Evolutionary conservation across 2,329 filamentous ascomycete species (phyloP).

Genomic region (Beauveria sp.): DNA sequence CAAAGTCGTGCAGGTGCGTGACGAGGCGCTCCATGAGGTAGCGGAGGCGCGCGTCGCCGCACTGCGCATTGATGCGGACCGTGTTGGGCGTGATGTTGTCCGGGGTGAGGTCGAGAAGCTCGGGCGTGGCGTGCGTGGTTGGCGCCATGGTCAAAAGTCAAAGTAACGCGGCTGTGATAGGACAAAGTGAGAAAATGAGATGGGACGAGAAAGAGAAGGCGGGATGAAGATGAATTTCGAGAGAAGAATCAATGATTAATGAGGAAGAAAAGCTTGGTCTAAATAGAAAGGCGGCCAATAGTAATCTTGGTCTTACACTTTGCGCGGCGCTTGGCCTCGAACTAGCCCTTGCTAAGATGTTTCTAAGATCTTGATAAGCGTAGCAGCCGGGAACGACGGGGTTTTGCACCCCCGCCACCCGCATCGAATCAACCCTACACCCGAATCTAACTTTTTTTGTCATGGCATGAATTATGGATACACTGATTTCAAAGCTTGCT

Average conservation of each 20-base stretch:
- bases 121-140: neutral
- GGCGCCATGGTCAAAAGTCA: neutral
- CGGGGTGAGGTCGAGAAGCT: slow-evolving; percentile 49
- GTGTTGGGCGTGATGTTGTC: slow-evolving; percentile 71
- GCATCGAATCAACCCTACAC: neutral
- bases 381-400: neutral
- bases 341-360: slow-evolving; percentile 1
- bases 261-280: neutral
- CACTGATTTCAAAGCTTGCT: neutral
- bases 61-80: slow-evolving; percentile 61
- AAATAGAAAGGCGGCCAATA: neutral
- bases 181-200: neutral
- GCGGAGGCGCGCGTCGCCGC: slow-evolving; percentile 51
- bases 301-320: neutral
- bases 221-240: neutral
- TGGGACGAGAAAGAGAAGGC: neutral
- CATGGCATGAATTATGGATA: neutral
- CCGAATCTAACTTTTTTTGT: too few relatives aligned
- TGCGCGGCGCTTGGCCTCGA: neutral
- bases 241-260: neutral
- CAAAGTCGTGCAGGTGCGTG: slow-evolving; percentile 68
- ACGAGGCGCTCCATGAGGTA: slow-evolving; percentile 65
- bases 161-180: too few relatives aligned
- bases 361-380: slow-evolving; percentile 7
- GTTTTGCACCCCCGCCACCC: neutral